A percentile compares a stretch with the other conserved stretches of the same genome.
Conservation (phyloP, 805 yeast genomes). For the Lipomyces sp. region DNA sequence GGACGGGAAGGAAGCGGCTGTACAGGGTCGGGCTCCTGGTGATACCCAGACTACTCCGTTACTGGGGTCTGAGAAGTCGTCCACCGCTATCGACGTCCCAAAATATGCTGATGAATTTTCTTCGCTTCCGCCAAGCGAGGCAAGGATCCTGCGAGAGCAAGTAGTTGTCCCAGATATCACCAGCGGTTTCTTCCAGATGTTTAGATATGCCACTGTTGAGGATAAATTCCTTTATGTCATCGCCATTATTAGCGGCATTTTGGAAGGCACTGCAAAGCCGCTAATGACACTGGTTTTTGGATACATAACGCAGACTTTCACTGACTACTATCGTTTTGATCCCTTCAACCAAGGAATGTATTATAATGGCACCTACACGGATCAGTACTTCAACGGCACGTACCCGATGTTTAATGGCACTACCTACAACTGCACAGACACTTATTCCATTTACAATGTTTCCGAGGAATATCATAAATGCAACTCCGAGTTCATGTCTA, state of each 20-base stretch:
- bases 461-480: slow-evolving; percentile 22
- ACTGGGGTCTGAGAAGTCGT: slow-evolving; percentile 21
- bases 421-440: slow-evolving; percentile 34
- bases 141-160: slow-evolving; percentile 46
- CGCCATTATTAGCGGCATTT: slow-evolving; percentile 43
- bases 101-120: slow-evolving; percentile 40
- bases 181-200: slow-evolving; percentile 44
- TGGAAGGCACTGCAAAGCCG: slow-evolving; percentile 45
- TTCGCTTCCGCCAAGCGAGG: slow-evolving; percentile 43
- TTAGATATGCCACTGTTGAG: slow-evolving; percentile 45
- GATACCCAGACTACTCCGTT: slow-evolving; percentile 28
- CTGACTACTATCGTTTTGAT: slow-evolving; percentile 41
- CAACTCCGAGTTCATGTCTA: slow-evolving; percentile 23
- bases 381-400: slow-evolving; percentile 30
- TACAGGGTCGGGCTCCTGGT: not conserved
- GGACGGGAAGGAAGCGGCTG: not conserved
- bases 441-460: slow-evolving; percentile 25
- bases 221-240: slow-evolving; percentile 38
- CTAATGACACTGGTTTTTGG: slow-evolving; percentile 51
- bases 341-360: slow-evolving; percentile 27
- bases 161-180: slow-evolving; percentile 38
- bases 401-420: slow-evolving; percentile 17
- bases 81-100: slow-evolving; percentile 22
- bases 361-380: slow-evolving; percentile 33
- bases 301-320: slow-evolving; percentile 46